phyloP scores from a whole-genome alignment of 1,284 basidiomycete species.

The Pterulicium gracile region DNA sequence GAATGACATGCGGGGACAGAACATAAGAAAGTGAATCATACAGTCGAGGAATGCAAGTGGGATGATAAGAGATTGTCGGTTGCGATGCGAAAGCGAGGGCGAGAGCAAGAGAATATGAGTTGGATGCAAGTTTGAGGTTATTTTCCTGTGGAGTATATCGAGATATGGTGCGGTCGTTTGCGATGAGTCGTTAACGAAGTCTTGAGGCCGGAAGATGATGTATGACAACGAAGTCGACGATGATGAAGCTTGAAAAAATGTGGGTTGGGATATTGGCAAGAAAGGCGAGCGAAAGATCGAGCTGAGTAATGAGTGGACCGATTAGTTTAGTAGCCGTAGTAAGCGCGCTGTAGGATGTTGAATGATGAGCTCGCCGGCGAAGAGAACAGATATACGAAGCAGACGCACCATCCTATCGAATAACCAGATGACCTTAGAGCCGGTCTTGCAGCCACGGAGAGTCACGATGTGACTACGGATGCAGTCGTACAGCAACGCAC shows the following conservation, averaged over 20 bases:
- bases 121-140: too few species aligned
- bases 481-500: constrained; percentile 66
- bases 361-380: constrained; percentile 9
- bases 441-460: constrained; percentile 74
- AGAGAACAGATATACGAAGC: too few species aligned
- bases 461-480: constrained; percentile 79
- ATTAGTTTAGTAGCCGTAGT: constrained; percentile 30
- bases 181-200: too few species aligned
- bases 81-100: too few species aligned
- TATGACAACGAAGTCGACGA: background rate
- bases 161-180: background rate
- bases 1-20: too few species aligned
- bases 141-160: too few species aligned
- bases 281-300: background rate
- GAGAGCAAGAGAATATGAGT: too few species aligned
- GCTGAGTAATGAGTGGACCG: background rate
- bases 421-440: constrained; percentile 80
- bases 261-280: background rate
- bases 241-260: background rate
- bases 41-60: too few species aligned
- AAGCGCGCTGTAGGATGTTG: constrained; percentile 25
- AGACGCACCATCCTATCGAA: constrained; percentile 46
- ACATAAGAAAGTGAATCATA: too few species aligned
- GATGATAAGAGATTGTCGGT: too few species aligned
- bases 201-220: background rate